These are phyloP conservation scores for Angophora floribunda DNA, from an alignment of 345 rosid genomes.

Conservation along the genomic window DNA sequence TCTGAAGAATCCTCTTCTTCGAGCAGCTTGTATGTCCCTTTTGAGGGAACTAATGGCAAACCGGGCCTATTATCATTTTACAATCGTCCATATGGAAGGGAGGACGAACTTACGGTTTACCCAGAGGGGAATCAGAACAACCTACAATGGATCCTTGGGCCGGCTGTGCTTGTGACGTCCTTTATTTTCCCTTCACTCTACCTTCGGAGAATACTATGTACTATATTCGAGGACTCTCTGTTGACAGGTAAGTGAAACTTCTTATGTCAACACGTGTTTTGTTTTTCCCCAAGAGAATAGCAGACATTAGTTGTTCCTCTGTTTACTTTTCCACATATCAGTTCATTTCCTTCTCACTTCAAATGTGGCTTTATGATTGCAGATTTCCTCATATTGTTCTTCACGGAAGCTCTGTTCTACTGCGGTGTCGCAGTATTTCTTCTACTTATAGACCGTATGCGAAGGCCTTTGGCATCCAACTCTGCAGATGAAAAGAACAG, in stretches of 20 bases:
- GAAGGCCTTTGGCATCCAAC: constrained; percentile 29
- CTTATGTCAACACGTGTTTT: background rate
- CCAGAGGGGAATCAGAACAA: constrained; percentile 35
- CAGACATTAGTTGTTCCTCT: background rate
- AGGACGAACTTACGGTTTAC: constrained; percentile 14
- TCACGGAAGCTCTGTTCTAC: constrained; percentile 96
- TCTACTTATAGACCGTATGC: constrained; percentile 50
- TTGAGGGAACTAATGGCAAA: constrained; percentile 52
- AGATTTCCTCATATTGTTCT: constrained; percentile 96
- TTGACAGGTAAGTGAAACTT: constrained; percentile 51
- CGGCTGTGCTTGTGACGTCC: constrained; percentile 84
- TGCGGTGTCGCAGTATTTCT: constrained; percentile 77
- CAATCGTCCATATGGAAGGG: constrained; percentile 33
- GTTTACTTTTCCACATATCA: background rate
- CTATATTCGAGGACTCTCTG: constrained; percentile 85
- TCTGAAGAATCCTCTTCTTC: constrained; percentile 25
- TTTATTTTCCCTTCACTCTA: constrained; percentile 84
- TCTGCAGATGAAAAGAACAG: constrained; percentile 5
- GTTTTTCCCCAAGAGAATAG: background rate
- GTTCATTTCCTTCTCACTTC: background rate
- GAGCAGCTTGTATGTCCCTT: constrained; percentile 18
- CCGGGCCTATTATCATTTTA: constrained; percentile 81
- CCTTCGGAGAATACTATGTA: constrained; percentile 67
- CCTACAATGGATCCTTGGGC: constrained; percentile 76
- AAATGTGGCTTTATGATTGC: constrained; percentile 9